Base-by-base conservation (phyloP, 2,329 filamentous ascomycete genomes). In the Aplosporella prunicola region DNA sequence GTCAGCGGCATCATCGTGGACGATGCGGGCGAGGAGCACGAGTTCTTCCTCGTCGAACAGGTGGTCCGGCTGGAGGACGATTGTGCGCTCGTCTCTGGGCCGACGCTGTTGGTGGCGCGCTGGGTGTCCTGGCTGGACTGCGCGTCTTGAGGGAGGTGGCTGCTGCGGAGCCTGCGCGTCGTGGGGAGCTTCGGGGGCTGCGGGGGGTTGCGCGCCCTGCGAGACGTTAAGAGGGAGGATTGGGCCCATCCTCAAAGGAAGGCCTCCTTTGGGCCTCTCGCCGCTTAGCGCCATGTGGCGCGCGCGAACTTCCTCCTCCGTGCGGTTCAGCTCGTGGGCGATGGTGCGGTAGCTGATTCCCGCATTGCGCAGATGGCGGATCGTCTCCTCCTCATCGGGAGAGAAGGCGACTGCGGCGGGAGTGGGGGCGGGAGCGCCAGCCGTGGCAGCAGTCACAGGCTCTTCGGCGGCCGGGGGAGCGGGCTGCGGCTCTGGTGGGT, bases 1-100 rank as follows among this genome's bases (percentile, higher is more conserved):
- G 44, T 60, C 49, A 22, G 55, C 49, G 36, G 61, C 51, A 45
- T 69, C 68, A 30, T 58, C 53, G 35, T 57, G 53, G 25, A 69
- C 51, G 16, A 72, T 56, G 16, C 57, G 51, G 23, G 62, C 62
- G 13, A 74, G 24, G 20, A 15, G 24, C 18, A 20, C 18, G 20
- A 43, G 41, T 4, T 36, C 59, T n/a, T 49, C 47, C 35, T 55
- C 49, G 23, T 35, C 47, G 51, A 61, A 62, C n/a, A 52, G 32
- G 8, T 54, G 48, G 32, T 61, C 57, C 33, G 57, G 37, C 24
- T 23, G 24, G 23, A 39, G 11, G 31, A 24, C 5, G 14, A 39
- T 8, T 16, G 25, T 27, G 7, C 10, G 18, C 5, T 16, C 53
- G 15, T 50, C 42, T 33, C 42, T 0, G 60, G 53, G 3, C 56